Conservation (phyloP, 352 stramenopile species). For the Pythium apleroticum region DNA sequence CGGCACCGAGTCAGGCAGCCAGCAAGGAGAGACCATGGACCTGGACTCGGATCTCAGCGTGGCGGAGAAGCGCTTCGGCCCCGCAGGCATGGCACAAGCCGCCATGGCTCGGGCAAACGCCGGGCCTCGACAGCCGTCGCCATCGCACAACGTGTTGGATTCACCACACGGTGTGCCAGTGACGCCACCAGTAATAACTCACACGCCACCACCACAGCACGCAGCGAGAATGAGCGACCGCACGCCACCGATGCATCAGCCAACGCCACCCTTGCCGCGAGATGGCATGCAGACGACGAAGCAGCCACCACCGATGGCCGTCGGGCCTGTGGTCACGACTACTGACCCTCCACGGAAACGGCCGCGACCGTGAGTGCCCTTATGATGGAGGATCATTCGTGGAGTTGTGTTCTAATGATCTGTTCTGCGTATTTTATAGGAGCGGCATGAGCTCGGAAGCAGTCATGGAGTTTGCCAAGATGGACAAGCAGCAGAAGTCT, state of each 20-base stretch:
- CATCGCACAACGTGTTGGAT: not conserved
- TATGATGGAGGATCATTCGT: no score
- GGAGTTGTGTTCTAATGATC: no score
- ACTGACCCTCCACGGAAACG: constrained; percentile 40
- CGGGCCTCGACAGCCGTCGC: not conserved
- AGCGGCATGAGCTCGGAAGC: constrained; percentile 14
- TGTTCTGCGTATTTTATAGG: no score
- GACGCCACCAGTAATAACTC: not conserved
- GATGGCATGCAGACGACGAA: not conserved
- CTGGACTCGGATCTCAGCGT: constrained; percentile 23
- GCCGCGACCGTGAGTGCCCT: constrained; percentile 39
- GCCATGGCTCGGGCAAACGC: not conserved
- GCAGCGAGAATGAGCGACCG: not conserved
- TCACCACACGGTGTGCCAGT: not conserved
- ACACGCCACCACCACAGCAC: not conserved
- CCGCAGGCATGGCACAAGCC: not conserved
- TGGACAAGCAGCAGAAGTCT: constrained; percentile 40
- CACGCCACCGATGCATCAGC: not conserved
- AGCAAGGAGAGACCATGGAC: constrained; percentile 25
- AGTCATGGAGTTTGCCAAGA: constrained; percentile 25
- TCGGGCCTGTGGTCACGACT: not conserved
- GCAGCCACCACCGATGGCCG: not conserved
- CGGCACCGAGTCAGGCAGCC: constrained; percentile 16
- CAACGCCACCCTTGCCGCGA: no score
- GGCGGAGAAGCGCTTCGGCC: constrained; percentile 26